Conservation (phyloP, 148 eudicot genomes). For the Rhododendron ovatum region DNA sequence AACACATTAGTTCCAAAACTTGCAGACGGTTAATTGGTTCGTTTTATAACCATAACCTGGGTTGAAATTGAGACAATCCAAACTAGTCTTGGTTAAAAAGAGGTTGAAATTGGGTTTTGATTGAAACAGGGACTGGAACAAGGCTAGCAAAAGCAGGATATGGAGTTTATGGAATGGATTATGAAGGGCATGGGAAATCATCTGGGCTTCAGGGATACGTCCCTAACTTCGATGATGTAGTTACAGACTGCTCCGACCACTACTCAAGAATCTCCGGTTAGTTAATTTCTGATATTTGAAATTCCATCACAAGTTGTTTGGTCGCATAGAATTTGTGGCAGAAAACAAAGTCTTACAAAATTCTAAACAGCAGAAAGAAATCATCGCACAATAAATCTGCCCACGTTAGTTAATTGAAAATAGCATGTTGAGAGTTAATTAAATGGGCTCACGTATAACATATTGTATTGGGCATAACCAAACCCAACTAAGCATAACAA, state of each 20-base stretch:
- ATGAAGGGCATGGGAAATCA: neutral
- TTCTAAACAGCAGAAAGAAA: neutral
- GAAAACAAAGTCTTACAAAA: neutral
- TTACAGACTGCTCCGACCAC: neutral
- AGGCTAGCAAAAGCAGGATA: neutral
- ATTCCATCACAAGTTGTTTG: neutral
- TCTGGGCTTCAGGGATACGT: neutral
- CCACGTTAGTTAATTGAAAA: too few relatives aligned
- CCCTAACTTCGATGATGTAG: neutral
- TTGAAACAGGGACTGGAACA: neutral
- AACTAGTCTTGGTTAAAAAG: neutral
- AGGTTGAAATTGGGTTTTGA: neutral
- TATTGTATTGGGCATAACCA: too few relatives aligned
- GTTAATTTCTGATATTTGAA: neutral
- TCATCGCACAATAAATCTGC: too few relatives aligned
- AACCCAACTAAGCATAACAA: too few relatives aligned
- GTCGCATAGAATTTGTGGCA: neutral
- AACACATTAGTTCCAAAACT: neutral
- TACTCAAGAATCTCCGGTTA: neutral
- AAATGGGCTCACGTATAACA: neutral
- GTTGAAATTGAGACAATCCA: neutral
- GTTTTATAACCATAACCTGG: neutral
- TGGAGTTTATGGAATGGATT: constrained; percentile 1
- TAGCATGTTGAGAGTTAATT: too few relatives aligned
- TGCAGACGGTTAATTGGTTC: neutral